Evolutionary conservation across 495 filamentous ascomycete species (phyloP).

Genomic region (Lasiosphaeria miniovina): DNA sequence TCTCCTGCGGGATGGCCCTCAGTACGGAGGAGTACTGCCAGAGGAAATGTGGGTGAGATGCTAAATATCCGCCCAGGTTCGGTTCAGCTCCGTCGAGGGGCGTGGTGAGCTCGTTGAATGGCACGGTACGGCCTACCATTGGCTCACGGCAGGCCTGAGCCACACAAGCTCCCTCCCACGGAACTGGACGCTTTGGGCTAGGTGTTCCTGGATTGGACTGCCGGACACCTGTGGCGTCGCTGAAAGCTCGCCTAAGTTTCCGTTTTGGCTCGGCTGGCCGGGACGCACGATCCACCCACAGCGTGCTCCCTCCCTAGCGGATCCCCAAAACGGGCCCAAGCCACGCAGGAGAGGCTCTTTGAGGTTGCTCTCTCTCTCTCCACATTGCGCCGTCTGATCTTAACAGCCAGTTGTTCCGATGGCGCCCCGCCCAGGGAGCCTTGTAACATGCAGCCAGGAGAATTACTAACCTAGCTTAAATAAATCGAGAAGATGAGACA

Average conservation of each 20-base stretch:
- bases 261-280: conserved; percentile 21
- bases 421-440: background rate
- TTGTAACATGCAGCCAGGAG: background rate
- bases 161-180: conserved; percentile 22
- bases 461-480: too few species aligned
- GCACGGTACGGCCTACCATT: conserved; percentile 16
- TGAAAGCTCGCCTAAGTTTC: conserved; percentile 33
- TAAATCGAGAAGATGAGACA: too few species aligned
- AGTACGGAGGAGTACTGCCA: too few species aligned
- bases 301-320: background rate
- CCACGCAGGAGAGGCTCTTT: conserved; percentile 25
- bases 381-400: conserved; percentile 1
- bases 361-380: background rate
- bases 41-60: conserved; percentile 2
- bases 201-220: conserved; percentile 17
- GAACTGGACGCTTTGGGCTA: background rate
- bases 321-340: conserved; percentile 15
- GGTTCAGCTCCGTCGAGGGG: conserved; percentile 20
- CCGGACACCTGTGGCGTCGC: conserved; percentile 24
- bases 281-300: conserved; percentile 8
- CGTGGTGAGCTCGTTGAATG: background rate
- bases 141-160: conserved; percentile 16
- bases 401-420: background rate
- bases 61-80: conserved; percentile 2
- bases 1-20: too few species aligned